Percentiles rank a stretch among this genome's conserved stretches.
phyloP scores from a whole-genome alignment of 192 early-diverging fungal species.

The Cladochytrium replicatum region DNA sequence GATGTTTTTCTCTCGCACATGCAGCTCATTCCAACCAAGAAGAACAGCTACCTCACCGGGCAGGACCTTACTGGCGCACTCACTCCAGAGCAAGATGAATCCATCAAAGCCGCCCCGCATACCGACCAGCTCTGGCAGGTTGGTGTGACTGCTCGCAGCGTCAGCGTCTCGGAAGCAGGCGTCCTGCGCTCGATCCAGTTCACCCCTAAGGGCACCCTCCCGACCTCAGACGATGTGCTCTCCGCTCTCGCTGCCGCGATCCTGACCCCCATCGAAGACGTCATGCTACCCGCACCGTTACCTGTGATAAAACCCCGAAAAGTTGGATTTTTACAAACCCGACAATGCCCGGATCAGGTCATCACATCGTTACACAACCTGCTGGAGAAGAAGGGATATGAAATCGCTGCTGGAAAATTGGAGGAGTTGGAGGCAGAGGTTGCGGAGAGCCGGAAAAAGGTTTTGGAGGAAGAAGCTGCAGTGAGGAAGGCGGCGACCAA shows the following conservation, averaged over 20 bases:
- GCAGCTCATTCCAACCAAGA: too few relatives aligned
- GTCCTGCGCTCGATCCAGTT: slow-evolving; percentile 28
- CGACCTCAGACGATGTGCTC: slow-evolving; percentile 18
- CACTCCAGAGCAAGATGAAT: too few relatives aligned
- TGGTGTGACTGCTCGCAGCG: slow-evolving; percentile 26
- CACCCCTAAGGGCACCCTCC: not conserved
- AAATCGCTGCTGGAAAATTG: slow-evolving; percentile 14
- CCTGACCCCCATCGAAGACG: slow-evolving; percentile 12
- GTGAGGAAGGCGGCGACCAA: slow-evolving; percentile 7
- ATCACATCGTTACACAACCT: slow-evolving; percentile 24
- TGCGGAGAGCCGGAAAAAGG: slow-evolving; percentile 8
- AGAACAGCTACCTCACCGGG: too few relatives aligned
- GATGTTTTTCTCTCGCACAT: too few relatives aligned
- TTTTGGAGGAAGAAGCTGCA: slow-evolving; percentile 8
- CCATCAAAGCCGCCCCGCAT: too few relatives aligned
- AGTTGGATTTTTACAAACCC: slow-evolving; percentile 1
- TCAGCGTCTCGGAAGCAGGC: slow-evolving; percentile 34
- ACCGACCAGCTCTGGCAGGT: slow-evolving; percentile 20
- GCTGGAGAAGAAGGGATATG: slow-evolving; percentile 12
- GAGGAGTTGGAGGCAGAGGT: slow-evolving; percentile 23
- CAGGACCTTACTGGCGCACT: too few relatives aligned
- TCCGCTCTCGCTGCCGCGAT: slow-evolving; percentile 26
- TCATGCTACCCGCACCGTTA: not conserved
- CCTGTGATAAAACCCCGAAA: not conserved
- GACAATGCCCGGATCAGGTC: slow-evolving; percentile 5